Conservation (phyloP, 2,329 filamentous ascomycete genomes). For the Bretziella fagacearum region DNA sequence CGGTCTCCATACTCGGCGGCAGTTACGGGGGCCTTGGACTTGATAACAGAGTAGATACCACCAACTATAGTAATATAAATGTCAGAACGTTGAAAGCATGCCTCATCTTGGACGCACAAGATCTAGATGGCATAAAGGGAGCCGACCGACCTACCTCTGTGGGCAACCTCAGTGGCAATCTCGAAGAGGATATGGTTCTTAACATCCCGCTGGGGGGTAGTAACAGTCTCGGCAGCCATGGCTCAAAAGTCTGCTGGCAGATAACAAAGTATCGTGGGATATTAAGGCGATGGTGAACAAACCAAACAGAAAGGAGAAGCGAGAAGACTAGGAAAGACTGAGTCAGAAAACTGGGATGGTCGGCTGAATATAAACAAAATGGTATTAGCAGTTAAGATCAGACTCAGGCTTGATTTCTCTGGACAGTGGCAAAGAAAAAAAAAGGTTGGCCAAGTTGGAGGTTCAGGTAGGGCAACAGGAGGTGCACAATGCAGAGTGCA, state of each 20-base stretch:
- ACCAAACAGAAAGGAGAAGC: conserved; percentile 1
- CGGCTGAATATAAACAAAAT: conserved; percentile 1
- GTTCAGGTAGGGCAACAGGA: conserved; percentile 1
- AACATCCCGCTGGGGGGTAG: conserved; percentile 48
- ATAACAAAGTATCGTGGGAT: not conserved
- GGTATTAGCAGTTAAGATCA: not conserved
- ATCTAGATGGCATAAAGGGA: not conserved
- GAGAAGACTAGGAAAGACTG: conserved; percentile 1
- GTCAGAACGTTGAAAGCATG: not conserved
- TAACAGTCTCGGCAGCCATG: conserved; percentile 21
- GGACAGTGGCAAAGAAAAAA: not conserved
- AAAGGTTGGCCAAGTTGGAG: not conserved
- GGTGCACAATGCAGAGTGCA: not conserved
- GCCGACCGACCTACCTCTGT: conserved; percentile 50
- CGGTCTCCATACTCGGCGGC: conserved; percentile 96
- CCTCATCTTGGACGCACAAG: conserved; percentile 4
- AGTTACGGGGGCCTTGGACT: conserved; percentile 95
- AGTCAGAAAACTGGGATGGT: not conserved
- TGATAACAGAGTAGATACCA: conserved; percentile 97
- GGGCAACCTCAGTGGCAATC: conserved; percentile 90
- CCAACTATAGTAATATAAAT: conserved; percentile 43
- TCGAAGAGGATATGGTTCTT: conserved; percentile 95
- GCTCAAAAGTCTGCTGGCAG: conserved; percentile 1
- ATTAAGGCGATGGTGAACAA: not conserved
- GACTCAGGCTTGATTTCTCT: not conserved